Evolutionary conservation across 257 asterid species (phyloP), one percentile per base, ranked within the genome.

Genomic region (Solanum appendiculatum): DNA sequence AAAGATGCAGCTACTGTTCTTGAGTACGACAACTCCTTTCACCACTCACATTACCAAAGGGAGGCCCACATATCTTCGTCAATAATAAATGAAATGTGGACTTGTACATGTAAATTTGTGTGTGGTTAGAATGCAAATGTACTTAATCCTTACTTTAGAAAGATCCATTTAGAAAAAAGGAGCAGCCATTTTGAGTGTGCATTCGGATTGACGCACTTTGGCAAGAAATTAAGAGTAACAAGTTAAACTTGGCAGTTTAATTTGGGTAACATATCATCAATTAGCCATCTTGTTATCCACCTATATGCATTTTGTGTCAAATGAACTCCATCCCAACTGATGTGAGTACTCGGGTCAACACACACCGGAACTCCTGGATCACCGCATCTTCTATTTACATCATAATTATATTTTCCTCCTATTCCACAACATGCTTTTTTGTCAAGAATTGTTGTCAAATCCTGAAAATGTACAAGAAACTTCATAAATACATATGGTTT

Each of bases 241-340:
- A 40, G 11, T 13, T 68, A 27, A 29, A 12, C 39, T 5, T 68
- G 23, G 27, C 81, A 73, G 48, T 73, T 20, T 29, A 73, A 20
- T 36, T 36, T 7, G 3, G 81, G 81, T 20, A 72, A 72, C 9
- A 72, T 29, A 11, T 68, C 75, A 68, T 68, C 23, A 68, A 68
- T 68, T 68, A 31, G 40, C 75, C 75, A 68, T 29, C 9, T 68
- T 29, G 31, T 29, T 25, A 36, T 16, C 81, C 37, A 51, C 42
- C 6, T 81, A n/a, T 90, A 87, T 74, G 90, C 90, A 58, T 58
- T 7, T 66, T 85, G 90, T 15, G 90, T 87, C 78, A 89, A 48
- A 84, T 87, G 88, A 18, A 86, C 27, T 20, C 91, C 91, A 66
- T 91, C 90, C 93, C 93, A 89, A 21, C 69, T 81, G 5, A 88